phyloP scores from a whole-genome alignment of 805 yeast genomes.

The Lipomyces kockii region DNA sequence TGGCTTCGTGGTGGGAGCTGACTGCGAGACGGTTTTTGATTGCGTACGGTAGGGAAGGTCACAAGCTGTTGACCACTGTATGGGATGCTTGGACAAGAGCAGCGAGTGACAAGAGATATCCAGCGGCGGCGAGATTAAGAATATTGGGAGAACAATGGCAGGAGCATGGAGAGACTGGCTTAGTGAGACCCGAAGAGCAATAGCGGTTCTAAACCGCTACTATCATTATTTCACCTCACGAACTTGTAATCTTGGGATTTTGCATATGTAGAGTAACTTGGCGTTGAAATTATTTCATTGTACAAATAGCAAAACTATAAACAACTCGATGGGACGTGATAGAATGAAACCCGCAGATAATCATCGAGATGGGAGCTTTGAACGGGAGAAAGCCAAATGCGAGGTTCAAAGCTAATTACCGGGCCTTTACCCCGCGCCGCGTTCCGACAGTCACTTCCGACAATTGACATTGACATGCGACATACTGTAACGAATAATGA shows the following conservation, averaged over 20 bases:
- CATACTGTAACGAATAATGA: too few relatives aligned
- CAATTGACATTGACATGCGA: too few relatives aligned
- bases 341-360: not conserved
- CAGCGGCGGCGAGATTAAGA: conserved; percentile 79
- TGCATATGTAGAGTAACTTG: not conserved
- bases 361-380: too few relatives aligned
- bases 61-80: conserved; percentile 59
- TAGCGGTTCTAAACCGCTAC: conserved; percentile 15
- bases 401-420: too few relatives aligned
- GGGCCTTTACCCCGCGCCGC: too few relatives aligned
- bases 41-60: conserved; percentile 71
- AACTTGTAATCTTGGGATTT: not conserved
- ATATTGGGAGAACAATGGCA: conserved; percentile 83
- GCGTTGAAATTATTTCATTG: not conserved
- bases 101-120: conserved; percentile 57
- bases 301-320: not conserved
- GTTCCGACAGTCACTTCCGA: too few relatives aligned
- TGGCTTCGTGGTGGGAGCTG: conserved; percentile 93
- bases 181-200: conserved; percentile 52
- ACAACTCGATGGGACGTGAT: not conserved
- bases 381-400: too few relatives aligned
- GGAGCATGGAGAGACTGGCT: conserved; percentile 52
- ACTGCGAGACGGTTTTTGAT: conserved; percentile 60
- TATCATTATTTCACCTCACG: not conserved
- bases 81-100: conserved; percentile 58